A percentile compares a stretch with the other conserved stretches of the same genome.
phyloP scores from a whole-genome alignment of 805 yeast species.

The Candida parachauliodes region DNA sequence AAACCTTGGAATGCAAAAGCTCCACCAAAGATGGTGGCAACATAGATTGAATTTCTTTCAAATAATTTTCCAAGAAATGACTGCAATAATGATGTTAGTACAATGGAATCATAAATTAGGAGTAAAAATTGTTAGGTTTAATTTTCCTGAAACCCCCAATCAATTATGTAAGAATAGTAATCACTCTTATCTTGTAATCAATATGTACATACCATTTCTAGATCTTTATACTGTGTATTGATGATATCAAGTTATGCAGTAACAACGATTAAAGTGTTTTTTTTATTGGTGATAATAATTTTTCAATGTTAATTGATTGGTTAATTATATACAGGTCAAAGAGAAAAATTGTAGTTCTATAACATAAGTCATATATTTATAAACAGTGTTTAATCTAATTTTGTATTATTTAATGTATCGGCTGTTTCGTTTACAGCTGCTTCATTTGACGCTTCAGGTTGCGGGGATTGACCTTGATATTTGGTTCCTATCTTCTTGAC shows the following conservation, averaged over 20 bases:
- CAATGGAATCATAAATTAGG: too few relatives aligned
- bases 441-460: background rate
- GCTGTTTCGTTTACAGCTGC: slow-evolving; percentile 12
- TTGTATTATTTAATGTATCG: slow-evolving; percentile 37
- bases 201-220: slow-evolving; percentile 6
- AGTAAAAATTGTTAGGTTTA: too few relatives aligned
- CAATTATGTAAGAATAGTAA: too few relatives aligned
- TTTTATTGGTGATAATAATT: slow-evolving; percentile 6
- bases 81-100: slow-evolving; percentile 9
- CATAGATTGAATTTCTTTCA: slow-evolving; percentile 89
- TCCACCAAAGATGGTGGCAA: slow-evolving; percentile 75
- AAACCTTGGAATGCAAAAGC: slow-evolving; percentile 83
- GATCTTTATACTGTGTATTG: slow-evolving; percentile 1
- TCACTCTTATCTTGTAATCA: background rate
- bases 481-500: slow-evolving; percentile 86
- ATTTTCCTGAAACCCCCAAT: too few relatives aligned
- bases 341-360: too few relatives aligned
- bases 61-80: slow-evolving; percentile 29
- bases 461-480: slow-evolving; percentile 64
- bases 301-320: slow-evolving; percentile 23
- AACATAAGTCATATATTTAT: too few relatives aligned
- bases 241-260: too few relatives aligned
- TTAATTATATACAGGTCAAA: slow-evolving; percentile 6
- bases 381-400: slow-evolving; percentile 20
- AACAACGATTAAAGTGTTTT: background rate